Evolutionary conservation across 2,329 filamentous ascomycete species (phyloP).

Genomic region (Thelonectria olida): DNA sequence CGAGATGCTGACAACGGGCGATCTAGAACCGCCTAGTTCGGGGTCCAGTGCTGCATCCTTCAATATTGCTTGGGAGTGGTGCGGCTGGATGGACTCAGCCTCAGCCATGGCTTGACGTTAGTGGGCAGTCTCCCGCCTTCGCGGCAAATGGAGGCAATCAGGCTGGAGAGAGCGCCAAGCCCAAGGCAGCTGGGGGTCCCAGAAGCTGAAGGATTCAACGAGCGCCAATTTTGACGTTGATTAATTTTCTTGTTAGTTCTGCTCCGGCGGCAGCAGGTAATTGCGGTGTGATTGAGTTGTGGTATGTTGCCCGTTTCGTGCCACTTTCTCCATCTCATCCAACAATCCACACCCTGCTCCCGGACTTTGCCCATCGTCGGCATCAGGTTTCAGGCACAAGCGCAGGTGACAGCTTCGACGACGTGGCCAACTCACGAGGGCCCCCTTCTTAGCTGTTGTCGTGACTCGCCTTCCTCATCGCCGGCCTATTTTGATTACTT

Average conservation of each 20-base stretch:
- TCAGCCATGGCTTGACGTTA: constrained; percentile 21
- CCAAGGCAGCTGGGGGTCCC: not conserved
- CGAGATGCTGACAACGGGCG: not conserved
- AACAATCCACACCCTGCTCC: too few relatives aligned
- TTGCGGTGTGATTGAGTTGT: not conserved
- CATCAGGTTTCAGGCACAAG: constrained; percentile 19
- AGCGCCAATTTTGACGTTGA: not conserved
- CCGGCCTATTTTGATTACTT: not conserved
- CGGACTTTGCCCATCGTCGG: constrained; percentile 3
- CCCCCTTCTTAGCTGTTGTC: not conserved
- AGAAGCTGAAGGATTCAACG: not conserved
- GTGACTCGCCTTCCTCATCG: not conserved
- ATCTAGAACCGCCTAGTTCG: not conserved
- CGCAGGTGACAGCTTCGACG: constrained; percentile 10
- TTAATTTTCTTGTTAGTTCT: too few relatives aligned
- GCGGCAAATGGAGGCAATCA: too few relatives aligned
- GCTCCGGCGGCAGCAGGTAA: not conserved
- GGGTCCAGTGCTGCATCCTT: too few relatives aligned
- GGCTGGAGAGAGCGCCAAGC: not conserved
- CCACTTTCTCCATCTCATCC: not conserved
- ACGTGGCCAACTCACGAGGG: constrained; percentile 15
- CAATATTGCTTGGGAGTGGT: too few relatives aligned
- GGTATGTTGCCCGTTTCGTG: constrained; percentile 4
- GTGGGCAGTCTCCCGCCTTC: constrained; percentile 18
- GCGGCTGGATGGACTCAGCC: constrained; percentile 20